Percentiles rank a stretch among this genome's conserved stretches.
phyloP scores from a whole-genome alignment of 2,329 filamentous ascomycete species.

The Pestalotiopsis sp. region DNA sequence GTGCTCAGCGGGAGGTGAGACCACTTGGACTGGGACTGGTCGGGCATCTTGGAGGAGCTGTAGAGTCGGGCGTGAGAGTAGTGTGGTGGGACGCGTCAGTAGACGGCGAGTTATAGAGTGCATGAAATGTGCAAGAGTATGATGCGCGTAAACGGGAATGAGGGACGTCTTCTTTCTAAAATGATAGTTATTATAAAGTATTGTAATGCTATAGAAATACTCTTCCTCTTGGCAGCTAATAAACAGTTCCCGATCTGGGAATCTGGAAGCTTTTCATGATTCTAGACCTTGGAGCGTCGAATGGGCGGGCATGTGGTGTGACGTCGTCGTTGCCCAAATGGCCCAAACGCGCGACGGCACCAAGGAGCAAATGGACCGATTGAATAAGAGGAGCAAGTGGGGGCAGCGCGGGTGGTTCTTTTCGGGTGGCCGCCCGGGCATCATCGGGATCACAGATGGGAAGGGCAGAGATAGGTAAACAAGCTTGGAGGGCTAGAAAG shows the following conservation, averaged over 20 bases:
- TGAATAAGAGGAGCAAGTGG: not conserved
- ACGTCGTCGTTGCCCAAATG: constrained; percentile 2
- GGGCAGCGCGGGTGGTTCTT: constrained; percentile 1
- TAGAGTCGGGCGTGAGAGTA: constrained; percentile 12
- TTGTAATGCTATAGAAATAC: not conserved
- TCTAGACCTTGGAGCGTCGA: not conserved
- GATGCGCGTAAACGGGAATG: not conserved
- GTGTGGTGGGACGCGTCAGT: not conserved
- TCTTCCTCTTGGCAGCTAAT: not conserved
- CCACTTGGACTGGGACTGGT: constrained; percentile 35
- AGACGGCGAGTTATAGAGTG: not conserved
- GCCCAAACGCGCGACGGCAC: not conserved
- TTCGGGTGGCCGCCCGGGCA: not conserved
- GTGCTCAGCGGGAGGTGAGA: constrained; percentile 48
- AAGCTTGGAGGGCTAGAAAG: not conserved
- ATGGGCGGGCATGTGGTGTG: constrained; percentile 3
- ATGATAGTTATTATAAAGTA: not conserved
- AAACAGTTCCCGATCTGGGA: not conserved
- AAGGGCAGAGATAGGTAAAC: not conserved
- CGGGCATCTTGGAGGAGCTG: constrained; percentile 25
- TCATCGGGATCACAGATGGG: not conserved
- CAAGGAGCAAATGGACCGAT: constrained; percentile 8
- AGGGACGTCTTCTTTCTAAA: not conserved
- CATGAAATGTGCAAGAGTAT: not conserved
- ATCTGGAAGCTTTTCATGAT: not conserved